phyloP scores from a whole-genome alignment of 1,139 yeast genomes.

The Citeromyces hawaiiensis region DNA sequence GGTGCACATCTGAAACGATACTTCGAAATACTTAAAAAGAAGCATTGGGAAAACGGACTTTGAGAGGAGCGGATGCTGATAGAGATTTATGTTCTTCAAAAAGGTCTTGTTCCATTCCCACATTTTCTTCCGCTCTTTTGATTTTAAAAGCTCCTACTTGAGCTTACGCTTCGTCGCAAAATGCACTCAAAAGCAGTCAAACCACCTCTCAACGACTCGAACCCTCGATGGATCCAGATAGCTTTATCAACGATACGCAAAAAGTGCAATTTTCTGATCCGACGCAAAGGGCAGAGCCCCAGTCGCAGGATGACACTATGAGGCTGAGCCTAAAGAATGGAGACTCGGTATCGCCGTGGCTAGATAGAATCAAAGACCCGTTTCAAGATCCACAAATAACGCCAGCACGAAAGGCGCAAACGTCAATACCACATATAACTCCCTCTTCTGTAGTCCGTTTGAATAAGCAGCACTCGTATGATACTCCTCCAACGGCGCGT shows the following conservation, averaged over 20 bases:
- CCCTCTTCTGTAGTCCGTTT: conserved; percentile 3
- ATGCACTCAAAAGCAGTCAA: too few species aligned
- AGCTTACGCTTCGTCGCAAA: too few species aligned
- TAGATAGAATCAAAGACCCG: conserved; percentile 12
- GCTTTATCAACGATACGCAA: conserved; percentile 1
- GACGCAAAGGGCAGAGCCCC: neutral
- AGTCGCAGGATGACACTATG: conserved; percentile 1
- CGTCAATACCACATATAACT: neutral
- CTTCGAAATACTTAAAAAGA: too few species aligned
- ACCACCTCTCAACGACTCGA: conserved; percentile 1
- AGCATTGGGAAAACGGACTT: too few species aligned
- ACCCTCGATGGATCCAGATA: neutral
- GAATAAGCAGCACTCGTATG: conserved; percentile 4
- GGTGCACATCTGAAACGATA: too few species aligned
- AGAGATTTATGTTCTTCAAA: too few species aligned
- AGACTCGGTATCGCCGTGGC: conserved; percentile 11
- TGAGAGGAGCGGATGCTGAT: too few species aligned
- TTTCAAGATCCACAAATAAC: conserved; percentile 12
- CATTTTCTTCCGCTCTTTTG: too few species aligned
- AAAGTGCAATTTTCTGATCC: neutral
- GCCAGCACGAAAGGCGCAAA: neutral
- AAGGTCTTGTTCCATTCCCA: too few species aligned
- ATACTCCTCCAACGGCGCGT: conserved; percentile 7
- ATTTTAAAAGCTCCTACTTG: too few species aligned
- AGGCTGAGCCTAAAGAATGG: neutral